Evolutionary conservation across 2,329 filamentous ascomycete species (phyloP).

Genomic region (Orbilia brochopaga): DNA sequence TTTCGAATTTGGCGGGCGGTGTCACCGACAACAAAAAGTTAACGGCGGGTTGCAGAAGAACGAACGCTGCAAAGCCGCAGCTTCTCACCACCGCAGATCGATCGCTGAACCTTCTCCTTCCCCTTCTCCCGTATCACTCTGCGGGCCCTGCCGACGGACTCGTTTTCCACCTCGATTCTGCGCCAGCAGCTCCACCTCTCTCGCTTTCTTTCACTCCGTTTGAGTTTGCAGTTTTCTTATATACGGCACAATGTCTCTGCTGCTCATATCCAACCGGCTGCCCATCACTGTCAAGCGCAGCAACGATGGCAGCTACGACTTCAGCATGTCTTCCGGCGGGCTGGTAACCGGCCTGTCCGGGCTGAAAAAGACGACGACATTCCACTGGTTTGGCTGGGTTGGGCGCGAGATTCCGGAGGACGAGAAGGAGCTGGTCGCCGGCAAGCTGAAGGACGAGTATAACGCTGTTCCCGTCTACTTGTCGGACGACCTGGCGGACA

Average conservation of each 20-base stretch:
- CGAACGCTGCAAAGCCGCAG: neutral
- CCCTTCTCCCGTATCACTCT: no score
- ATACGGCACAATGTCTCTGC: conserved; percentile 30
- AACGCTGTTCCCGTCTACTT: conserved; percentile 90
- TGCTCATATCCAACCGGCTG: conserved; percentile 71
- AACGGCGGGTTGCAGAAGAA: neutral
- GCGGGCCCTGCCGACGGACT: no score
- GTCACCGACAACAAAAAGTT: neutral
- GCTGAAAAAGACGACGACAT: conserved; percentile 86
- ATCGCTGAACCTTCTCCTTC: no score
- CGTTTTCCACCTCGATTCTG: no score
- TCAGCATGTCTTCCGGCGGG: conserved; percentile 95
- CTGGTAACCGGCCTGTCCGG: conserved; percentile 93
- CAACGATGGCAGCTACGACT: conserved; percentile 88
- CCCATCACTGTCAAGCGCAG: conserved; percentile 96
- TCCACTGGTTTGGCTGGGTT: conserved; percentile 99
- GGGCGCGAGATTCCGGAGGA: conserved; percentile 87
- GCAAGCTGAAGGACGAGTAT: conserved; percentile 83
- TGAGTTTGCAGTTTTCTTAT: neutral
- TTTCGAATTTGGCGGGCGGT: neutral
- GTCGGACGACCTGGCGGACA: conserved; percentile 88
- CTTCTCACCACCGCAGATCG: neutral
- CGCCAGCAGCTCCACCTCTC: no score
- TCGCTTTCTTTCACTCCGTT: neutral
- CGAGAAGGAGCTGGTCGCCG: conserved; percentile 75